Percentiles rank a stretch among this genome's conserved stretches.
Conservation (phyloP, 306 rosid species). For the Pterocarpus macrocarpus region DNA sequence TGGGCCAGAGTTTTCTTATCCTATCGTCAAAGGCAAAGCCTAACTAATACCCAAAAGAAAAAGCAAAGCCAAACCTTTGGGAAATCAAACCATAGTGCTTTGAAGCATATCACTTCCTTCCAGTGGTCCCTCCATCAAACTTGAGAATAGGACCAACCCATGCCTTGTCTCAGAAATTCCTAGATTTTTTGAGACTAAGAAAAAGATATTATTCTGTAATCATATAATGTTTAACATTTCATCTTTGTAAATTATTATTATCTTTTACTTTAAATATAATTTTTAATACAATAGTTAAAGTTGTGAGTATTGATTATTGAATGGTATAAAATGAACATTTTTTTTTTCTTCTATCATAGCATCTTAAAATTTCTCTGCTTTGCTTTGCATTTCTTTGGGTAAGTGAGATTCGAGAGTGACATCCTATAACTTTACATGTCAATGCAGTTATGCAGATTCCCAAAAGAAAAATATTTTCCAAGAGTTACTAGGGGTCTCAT, state of each 20-base stretch:
- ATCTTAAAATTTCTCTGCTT: not conserved
- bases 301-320: not conserved
- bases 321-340: not conserved
- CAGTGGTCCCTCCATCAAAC: constrained; percentile 37
- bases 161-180: not conserved
- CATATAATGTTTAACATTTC: no score
- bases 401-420: constrained; percentile 44
- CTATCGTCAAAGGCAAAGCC: constrained; percentile 3
- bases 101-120: constrained; percentile 42
- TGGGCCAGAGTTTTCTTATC: constrained; percentile 26
- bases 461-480: not conserved
- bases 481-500: not conserved
- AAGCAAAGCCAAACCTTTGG: constrained; percentile 3
- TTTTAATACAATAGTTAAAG: not conserved
- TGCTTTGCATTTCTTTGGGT: constrained; percentile 17
- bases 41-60: no score
- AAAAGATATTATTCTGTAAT: no score
- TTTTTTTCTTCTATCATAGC: not conserved
- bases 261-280: not conserved
- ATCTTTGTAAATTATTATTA: no score
- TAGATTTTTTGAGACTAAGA: not conserved
- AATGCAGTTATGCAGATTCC: not conserved
- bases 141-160: constrained; percentile 16
- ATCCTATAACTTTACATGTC: constrained; percentile 15
- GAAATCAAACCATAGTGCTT: constrained; percentile 21